Conservation (phyloP, 495 filamentous ascomycete species). For the Durotheca rogersii region DNA sequence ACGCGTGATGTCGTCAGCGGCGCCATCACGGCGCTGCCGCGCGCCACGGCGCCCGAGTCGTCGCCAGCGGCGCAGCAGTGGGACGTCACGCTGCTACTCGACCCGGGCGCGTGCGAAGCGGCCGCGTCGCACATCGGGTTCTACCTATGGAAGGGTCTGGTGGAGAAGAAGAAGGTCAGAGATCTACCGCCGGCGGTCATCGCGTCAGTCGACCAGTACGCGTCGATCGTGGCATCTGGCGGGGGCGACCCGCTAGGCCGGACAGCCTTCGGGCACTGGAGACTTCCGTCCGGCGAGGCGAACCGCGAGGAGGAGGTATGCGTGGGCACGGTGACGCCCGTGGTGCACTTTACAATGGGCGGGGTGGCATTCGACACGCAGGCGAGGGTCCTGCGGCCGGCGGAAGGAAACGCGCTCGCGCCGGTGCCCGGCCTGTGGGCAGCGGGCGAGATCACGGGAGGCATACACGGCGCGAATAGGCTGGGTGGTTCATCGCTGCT, state of each 20-base stretch:
- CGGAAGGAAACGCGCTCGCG: slow-evolving; percentile 26
- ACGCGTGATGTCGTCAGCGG: slow-evolving; percentile 55
- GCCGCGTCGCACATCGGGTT: slow-evolving; percentile 57
- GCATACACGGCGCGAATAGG: slow-evolving; percentile 57
- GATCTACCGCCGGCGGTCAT: slow-evolving; percentile 47
- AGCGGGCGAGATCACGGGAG: slow-evolving; percentile 57
- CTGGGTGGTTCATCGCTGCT: slow-evolving; percentile 54
- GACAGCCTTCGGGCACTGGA: slow-evolving; percentile 56
- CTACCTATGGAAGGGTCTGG: slow-evolving; percentile 58
- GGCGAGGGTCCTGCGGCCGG: slow-evolving; percentile 42
- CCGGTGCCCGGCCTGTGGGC: slow-evolving; percentile 52
- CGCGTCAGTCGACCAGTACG: slow-evolving; percentile 50
- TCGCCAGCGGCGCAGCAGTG: slow-evolving; percentile 46
- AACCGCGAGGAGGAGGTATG: slow-evolving; percentile 52
- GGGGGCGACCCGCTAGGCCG: slow-evolving; percentile 45
- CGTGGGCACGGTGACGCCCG: slow-evolving; percentile 58
- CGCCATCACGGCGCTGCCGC: slow-evolving; percentile 45
- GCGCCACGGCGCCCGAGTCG: slow-evolving; percentile 1
- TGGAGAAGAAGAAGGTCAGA: slow-evolving; percentile 51
- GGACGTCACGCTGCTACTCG: slow-evolving; percentile 56
- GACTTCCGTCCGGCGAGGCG: slow-evolving; percentile 38
- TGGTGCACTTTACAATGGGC: slow-evolving; percentile 63
- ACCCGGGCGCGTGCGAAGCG: slow-evolving; percentile 55
- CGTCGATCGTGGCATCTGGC: slow-evolving; percentile 37
- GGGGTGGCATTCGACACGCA: slow-evolving; percentile 51